Evolutionary conservation across 108 stramenopile species (phyloP), one percentile per base, ranked within the genome.

Genomic region (Skeletonema marinoi): DNA sequence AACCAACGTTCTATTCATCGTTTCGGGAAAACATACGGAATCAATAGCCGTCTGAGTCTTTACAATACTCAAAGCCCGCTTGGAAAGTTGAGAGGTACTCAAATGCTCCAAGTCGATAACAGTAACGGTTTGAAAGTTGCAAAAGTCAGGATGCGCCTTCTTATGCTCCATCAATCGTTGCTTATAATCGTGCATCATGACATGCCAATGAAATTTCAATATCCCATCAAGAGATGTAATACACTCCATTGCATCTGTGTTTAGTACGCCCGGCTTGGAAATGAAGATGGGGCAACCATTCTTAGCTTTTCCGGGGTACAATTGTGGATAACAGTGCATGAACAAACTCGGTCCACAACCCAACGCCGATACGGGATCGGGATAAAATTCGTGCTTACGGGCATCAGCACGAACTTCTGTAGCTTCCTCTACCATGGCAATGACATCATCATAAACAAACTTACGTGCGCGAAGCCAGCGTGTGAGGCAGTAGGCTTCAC

Each of bases 1-100:
- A 60, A 95, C 82, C 67, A 89, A 68, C 85, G 88, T 93, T 68
- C 85, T 86, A 64, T 85, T 76, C 90, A 95, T 89, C 1, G 90
- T 93, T 84, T 95, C 94, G 16, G 94, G 94, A 72, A 95, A 95
- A 71, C 94, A 95, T 1, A 95, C 63, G 11, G 92, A 92, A 83
- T 95, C 94, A 80, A 95, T 91, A 46, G 88, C 88, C 7, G 90
- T 79, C 75, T 95, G 94, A 29, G 90, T 89, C 86, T 95, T 92
- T 84, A 92, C 84, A 69, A 93, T 93, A 51, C 86, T 80, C 36
- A 95, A 60, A 13, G 92, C 82, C 36, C 84, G 69, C 21, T 78
- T 70, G 25, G 78, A 83, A 17, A 93, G 79, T 65, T 92, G 87
- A 11, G 78, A 36, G 60, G 81, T 87, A 42, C 92, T 88, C 74